Percentiles rank a stretch among this genome's conserved stretches.
Evolutionary conservation across 495 filamentous ascomycete species (phyloP).

Genomic region (Jackrogersella multiformis): DNA sequence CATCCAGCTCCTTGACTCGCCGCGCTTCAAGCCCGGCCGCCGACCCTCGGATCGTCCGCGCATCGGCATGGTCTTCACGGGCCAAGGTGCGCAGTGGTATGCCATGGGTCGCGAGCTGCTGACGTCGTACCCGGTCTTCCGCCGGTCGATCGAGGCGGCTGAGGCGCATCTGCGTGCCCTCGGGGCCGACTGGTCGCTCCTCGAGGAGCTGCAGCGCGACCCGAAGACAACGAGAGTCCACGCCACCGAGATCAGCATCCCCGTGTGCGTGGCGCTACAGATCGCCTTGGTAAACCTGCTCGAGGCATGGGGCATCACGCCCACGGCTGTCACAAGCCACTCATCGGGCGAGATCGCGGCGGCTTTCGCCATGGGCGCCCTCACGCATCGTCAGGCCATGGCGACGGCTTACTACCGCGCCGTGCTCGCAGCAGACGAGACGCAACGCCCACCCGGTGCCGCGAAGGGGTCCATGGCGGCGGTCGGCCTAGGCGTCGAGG

Average conservation of each 20-base stretch:
- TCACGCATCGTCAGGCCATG: slow-evolving; percentile 50
- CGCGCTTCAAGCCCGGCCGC: neutral
- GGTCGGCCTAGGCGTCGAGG: neutral
- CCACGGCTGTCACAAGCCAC: slow-evolving; percentile 58
- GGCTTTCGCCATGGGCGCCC: slow-evolving; percentile 46
- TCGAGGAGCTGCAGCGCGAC: neutral
- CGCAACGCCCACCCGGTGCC: neutral
- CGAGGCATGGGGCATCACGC: slow-evolving; percentile 52
- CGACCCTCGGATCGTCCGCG: neutral
- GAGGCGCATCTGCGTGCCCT: slow-evolving; percentile 26
- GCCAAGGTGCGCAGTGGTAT: slow-evolving; percentile 52
- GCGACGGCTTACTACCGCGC: slow-evolving; percentile 56
- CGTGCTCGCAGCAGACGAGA: neutral
- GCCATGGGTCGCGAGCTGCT: slow-evolving; percentile 55
- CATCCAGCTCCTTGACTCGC: neutral
- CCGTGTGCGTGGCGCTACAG: slow-evolving; percentile 53
- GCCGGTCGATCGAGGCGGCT: slow-evolving; percentile 39
- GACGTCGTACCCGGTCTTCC: slow-evolving; percentile 30
- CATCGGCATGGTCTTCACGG: slow-evolving; percentile 26
- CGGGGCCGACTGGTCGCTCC: slow-evolving; percentile 23
- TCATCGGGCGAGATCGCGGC: slow-evolving; percentile 64
- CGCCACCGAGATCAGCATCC: slow-evolving; percentile 45
- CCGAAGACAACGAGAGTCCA: slow-evolving; percentile 6
- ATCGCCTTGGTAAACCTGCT: slow-evolving; percentile 56
- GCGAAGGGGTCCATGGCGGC: neutral